Evolutionary conservation across 441 rosid genomes (phyloP), one percentile per base, ranked within the genome.

Genomic region (Theobroma grandiflorum): DNA sequence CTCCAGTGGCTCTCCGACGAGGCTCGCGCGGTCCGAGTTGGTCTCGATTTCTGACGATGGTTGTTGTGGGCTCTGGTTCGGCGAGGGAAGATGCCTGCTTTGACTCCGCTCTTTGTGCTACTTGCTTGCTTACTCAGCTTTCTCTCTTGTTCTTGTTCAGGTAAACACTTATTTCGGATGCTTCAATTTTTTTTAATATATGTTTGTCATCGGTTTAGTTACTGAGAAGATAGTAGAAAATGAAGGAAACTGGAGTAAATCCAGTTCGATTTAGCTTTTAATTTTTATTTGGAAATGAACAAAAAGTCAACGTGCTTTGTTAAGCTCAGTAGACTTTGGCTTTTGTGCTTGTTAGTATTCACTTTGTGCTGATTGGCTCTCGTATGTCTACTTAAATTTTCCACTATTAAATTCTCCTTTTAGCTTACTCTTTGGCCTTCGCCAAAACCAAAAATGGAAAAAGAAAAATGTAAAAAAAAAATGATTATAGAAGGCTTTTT

Each of bases 31-130:
- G 76, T 79, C 74, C 72, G 33, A 20, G 78, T 77, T 77, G 66
- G 42, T 80, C 40, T 81, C 40, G 58, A 81, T 53, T 83, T 78
- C 79, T 93, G 90, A 84, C 83, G 70, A 87, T 87, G 95, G 81
- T 89, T 49, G 66, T 74, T 77, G 82, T 82, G 53, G 38, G 83
- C 78, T 80, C 71, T 82, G 72, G 70, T 75, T 84, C 77, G 71
- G 74, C 67, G 82, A 79, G 79, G 75, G 89, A 92, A 82, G 88
- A 94, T 89, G 98, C 79, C 68, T 26, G 76, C 80, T 75, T 80
- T 84, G 83, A 66, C 77, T 88, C 69, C 84, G 74, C 85, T 87
- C 74, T 78, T 84, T 22, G 70, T 85, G 77, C 83, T 90, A 74
- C 86, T 89, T 78, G 79, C 86, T 81, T 88, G 80, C 84, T 81